Conservation (phyloP, 1,284 basidiomycete species). For the Apiotrichum siamense region DNA sequence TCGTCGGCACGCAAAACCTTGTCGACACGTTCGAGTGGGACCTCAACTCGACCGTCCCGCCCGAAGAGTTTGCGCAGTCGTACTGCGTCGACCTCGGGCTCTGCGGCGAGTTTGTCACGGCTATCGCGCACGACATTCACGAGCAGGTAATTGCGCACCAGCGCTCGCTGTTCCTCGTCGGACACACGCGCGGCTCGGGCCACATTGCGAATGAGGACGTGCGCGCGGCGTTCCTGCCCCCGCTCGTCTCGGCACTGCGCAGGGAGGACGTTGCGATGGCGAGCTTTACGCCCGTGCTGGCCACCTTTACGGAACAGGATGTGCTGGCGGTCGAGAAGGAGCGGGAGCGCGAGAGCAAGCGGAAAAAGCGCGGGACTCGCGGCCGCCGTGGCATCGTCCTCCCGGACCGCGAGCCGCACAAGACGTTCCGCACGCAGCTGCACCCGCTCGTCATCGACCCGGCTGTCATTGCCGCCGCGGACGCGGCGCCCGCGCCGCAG, state of each 20-base stretch:
- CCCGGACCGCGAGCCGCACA: constrained; percentile 86
- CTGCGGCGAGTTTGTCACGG: constrained; percentile 90
- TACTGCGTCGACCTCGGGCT: constrained; percentile 86
- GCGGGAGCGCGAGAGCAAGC: constrained; percentile 81
- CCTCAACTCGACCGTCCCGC: constrained; percentile 67
- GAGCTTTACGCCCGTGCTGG: constrained; percentile 79
- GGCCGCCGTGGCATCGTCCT: constrained; percentile 81
- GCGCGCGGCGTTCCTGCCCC: constrained; percentile 78
- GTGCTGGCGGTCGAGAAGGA: constrained; percentile 85
- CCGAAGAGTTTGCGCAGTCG: constrained; percentile 86
- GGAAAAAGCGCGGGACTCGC: constrained; percentile 73
- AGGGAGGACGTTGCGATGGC: constrained; percentile 63
- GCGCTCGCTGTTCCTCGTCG: constrained; percentile 85
- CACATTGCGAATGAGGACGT: constrained; percentile 85
- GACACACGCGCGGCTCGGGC: constrained; percentile 75
- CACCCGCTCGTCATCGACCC: constrained; percentile 37
- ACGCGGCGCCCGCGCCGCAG: constrained; percentile 53
- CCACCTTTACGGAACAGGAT: constrained; percentile 81
- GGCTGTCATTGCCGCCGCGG: constrained; percentile 22
- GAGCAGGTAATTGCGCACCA: constrained; percentile 91
- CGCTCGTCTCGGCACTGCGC: constrained; percentile 59
- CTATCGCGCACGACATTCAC: constrained; percentile 89
- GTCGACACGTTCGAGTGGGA: constrained; percentile 99
- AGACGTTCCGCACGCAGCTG: constrained; percentile 83
- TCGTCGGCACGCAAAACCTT: constrained; percentile 85